phyloP scores from a whole-genome alignment of 73 alveolate species.

The Tetrahymena thermophila region DNA sequence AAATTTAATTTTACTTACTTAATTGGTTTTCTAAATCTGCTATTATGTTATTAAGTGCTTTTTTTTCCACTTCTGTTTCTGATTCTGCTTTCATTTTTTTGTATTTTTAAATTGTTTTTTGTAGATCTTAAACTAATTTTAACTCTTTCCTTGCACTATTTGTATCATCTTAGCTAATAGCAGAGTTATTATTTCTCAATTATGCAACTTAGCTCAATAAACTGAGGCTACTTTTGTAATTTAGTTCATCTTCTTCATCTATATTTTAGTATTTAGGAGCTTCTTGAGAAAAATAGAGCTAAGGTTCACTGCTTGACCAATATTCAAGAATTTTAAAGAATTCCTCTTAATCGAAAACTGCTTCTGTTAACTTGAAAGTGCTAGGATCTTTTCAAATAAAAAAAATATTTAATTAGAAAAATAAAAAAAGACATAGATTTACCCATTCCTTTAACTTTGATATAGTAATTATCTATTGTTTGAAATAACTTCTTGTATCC shows the following conservation, averaged over 20 bases:
- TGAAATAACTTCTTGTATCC: not conserved
- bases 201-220: not conserved
- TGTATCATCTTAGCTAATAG: not conserved
- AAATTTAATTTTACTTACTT: not conserved
- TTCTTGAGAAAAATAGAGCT: not conserved
- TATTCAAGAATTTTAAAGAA: not conserved
- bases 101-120: not conserved
- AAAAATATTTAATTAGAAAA: not conserved
- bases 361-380: not conserved
- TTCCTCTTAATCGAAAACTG: not conserved
- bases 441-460: not conserved
- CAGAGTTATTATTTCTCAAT: not conserved
- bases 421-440: not conserved
- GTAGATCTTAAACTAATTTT: not conserved
- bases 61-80: not conserved
- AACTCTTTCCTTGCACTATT: not conserved
- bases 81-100: not conserved
- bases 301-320: not conserved
- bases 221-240: not conserved
- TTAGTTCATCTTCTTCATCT: not conserved
- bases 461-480: not conserved
- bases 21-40: not conserved
- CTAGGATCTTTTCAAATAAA: not conserved
- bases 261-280: not conserved
- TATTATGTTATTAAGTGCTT: not conserved